Evolutionary conservation across 306 rosid species (phyloP).

Genomic region (Betula pendula): DNA sequence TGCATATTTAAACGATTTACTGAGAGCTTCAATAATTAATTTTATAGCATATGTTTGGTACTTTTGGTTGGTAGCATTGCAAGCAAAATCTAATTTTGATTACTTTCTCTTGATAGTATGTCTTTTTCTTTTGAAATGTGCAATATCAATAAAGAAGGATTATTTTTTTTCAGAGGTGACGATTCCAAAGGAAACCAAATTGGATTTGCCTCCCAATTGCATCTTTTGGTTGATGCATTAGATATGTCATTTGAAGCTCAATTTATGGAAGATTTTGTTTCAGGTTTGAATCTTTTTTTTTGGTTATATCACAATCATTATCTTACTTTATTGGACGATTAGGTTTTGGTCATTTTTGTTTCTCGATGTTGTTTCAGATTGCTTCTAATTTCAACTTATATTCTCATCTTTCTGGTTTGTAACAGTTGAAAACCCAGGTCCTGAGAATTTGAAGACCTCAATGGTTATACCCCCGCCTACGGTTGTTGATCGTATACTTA

Average conservation of each 20-base stretch:
- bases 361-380: conserved; percentile 25
- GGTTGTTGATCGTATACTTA: conserved; percentile 81
- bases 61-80: neutral
- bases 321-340: neutral
- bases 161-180: conserved; percentile 49
- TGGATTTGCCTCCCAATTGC: conserved; percentile 87
- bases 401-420: conserved; percentile 33
- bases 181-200: conserved; percentile 57
- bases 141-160: neutral
- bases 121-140: neutral
- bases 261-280: conserved; percentile 92
- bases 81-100: conserved; percentile 23
- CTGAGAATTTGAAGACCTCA: conserved; percentile 70
- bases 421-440: conserved; percentile 77
- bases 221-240: conserved; percentile 68
- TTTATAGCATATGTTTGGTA: neutral
- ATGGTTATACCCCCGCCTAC: conserved; percentile 83
- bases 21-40: neutral
- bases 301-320: neutral
- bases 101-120: conserved; percentile 10
- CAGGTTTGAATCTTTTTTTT: conserved; percentile 58
- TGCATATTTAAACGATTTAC: conserved; percentile 17
- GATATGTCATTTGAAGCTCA: conserved; percentile 83
- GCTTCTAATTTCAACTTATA: conserved; percentile 6
- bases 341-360: conserved; percentile 31